Evolutionary conservation across 345 rosid genomes (phyloP).

Genomic region (Eucalyptus cloeziana): DNA sequence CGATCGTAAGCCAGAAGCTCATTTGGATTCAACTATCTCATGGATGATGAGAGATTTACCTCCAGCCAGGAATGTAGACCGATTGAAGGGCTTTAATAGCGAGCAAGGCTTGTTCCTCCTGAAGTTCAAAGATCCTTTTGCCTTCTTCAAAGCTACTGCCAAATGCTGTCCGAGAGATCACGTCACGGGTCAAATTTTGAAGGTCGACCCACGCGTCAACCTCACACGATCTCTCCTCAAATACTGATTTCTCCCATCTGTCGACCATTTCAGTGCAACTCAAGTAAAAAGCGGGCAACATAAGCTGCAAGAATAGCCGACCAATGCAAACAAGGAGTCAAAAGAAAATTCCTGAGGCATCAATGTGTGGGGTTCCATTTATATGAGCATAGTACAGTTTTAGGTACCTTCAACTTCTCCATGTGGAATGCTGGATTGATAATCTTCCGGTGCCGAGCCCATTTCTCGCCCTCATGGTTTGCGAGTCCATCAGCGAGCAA

Average conservation of each 20-base stretch:
- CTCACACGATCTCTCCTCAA: background rate
- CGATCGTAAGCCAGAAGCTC: background rate
- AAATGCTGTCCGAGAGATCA: slow-evolving; percentile 39
- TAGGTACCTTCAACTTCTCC: slow-evolving; percentile 45
- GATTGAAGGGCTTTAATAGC: slow-evolving; percentile 3
- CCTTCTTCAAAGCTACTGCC: slow-evolving; percentile 74
- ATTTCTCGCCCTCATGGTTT: slow-evolving; percentile 30
- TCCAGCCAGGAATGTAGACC: slow-evolving; percentile 45
- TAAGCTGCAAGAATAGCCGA: background rate
- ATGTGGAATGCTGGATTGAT: slow-evolving; percentile 44
- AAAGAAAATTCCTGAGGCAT: background rate
- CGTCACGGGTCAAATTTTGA: slow-evolving; percentile 16
- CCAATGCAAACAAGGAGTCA: background rate
- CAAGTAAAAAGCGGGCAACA: background rate
- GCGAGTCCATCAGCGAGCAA: slow-evolving; percentile 22
- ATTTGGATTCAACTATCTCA: background rate
- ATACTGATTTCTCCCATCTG: slow-evolving; percentile 2
- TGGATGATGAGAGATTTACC: slow-evolving; percentile 13
- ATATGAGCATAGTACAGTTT: background rate
- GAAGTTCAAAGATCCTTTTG: slow-evolving; percentile 41
- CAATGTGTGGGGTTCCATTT: background rate
- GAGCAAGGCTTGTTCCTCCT: slow-evolving; percentile 25
- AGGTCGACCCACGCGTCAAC: slow-evolving; percentile 5
- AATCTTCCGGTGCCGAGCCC: slow-evolving; percentile 39
- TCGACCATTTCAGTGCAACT: slow-evolving; percentile 20